Percentiles rank a stretch among this genome's conserved stretches.
These are phyloP conservation scores for Pyricularia sp. DNA, from an alignment of 2,329 filamentous ascomycete species.

Conservation along the genomic window DNA sequence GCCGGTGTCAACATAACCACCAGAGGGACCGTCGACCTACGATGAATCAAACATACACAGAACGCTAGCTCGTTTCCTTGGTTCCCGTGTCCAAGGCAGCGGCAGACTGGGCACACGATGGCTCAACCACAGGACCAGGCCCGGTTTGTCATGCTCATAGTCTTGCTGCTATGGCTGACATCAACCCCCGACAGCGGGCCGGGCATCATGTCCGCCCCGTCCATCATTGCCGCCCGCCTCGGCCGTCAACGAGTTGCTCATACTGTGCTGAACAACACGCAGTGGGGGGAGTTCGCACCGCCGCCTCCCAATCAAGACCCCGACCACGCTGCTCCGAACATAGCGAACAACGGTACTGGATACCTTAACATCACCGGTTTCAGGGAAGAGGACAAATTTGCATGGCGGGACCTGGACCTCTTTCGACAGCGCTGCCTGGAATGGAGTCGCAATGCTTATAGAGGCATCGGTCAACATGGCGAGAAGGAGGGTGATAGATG, in stretches of 20 bases:
- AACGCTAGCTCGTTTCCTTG: slow-evolving; percentile 1
- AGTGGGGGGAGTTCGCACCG: slow-evolving; percentile 52
- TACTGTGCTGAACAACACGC: slow-evolving; percentile 42
- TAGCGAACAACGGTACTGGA: slow-evolving; percentile 13
- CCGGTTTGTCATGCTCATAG: slow-evolving; percentile 29
- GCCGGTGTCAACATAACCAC: not conserved
- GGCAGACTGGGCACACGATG: slow-evolving; percentile 23
- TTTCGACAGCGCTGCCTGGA: slow-evolving; percentile 58
- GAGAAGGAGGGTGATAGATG: slow-evolving; percentile 15
- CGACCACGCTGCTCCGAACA: not conserved
- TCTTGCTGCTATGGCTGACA: slow-evolving; percentile 35
- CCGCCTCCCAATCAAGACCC: slow-evolving; percentile 12
- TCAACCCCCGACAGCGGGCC: slow-evolving; percentile 29
- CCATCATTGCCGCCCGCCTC: slow-evolving; percentile 34
- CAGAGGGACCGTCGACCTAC: not conserved
- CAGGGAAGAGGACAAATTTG: slow-evolving; percentile 61
- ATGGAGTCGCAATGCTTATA: slow-evolving; percentile 45
- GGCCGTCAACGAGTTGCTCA: slow-evolving; percentile 42
- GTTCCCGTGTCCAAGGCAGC: not conserved
- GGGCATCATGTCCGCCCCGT: slow-evolving; percentile 31
- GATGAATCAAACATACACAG: not conserved
- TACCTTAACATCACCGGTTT: slow-evolving; percentile 72
- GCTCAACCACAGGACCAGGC: slow-evolving; percentile 36
- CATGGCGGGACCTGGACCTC: slow-evolving; percentile 62
- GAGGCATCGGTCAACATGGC: slow-evolving; percentile 9